Percentiles rank a stretch among this genome's conserved stretches.
Evolutionary conservation across 139 green algal species (phyloP).

Genomic region (Asterochloris sp.): DNA sequence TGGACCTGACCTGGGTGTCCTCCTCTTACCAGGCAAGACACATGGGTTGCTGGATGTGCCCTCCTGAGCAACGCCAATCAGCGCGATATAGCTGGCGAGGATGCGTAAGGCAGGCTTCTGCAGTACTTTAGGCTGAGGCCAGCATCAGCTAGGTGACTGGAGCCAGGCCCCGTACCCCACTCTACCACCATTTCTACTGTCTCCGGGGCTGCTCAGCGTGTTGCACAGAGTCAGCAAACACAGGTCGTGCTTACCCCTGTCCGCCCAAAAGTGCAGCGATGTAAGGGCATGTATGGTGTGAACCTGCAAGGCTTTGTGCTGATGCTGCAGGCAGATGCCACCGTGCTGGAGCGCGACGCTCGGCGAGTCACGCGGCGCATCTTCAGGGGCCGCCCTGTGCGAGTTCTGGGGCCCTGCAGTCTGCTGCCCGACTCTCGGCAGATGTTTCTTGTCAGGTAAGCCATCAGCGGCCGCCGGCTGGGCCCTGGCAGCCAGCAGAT

Average conservation of each 20-base stretch:
- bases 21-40: background rate
- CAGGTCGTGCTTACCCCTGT: background rate
- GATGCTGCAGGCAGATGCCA: background rate
- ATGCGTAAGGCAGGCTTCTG: no score
- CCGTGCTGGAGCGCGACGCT: background rate
- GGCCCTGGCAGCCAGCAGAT: background rate
- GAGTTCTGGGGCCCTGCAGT: background rate
- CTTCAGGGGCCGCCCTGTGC: background rate
- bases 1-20: slow-evolving; percentile 10
- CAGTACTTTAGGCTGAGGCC: no score
- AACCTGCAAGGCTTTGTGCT: background rate
- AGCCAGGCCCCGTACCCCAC: no score
- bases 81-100: no score
- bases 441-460: slow-evolving; percentile 13
- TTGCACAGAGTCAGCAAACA: background rate
- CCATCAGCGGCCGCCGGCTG: background rate
- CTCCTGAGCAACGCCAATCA: no score
- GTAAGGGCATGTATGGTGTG: background rate
- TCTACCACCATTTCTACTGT: background rate
- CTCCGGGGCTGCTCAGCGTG: background rate
- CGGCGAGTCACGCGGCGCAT: slow-evolving; percentile 1
- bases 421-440: slow-evolving; percentile 1
- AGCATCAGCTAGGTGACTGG: no score
- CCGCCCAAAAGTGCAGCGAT: background rate
- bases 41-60: no score